Conservation (phyloP, 768 basidiomycete species). For the Scleroderma citrinum region DNA sequence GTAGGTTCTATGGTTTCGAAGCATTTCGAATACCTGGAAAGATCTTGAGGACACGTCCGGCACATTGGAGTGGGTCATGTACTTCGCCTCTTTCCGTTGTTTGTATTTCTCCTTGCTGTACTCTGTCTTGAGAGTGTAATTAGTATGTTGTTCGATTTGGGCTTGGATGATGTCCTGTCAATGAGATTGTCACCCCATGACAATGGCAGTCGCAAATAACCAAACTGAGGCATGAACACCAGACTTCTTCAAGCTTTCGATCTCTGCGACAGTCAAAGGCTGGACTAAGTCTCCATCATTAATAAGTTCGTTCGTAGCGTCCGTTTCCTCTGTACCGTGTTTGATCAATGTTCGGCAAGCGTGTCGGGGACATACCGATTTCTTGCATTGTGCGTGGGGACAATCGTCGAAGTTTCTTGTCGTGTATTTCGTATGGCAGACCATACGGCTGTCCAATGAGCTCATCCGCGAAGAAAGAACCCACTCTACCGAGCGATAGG, state of each 20-base stretch:
- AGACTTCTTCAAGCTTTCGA: slow-evolving; percentile 73
- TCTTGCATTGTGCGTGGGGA: slow-evolving; percentile 67
- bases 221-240: slow-evolving; percentile 74
- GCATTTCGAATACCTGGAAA: slow-evolving; percentile 71
- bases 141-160: slow-evolving; percentile 90
- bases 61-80: slow-evolving; percentile 18
- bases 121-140: slow-evolving; percentile 91
- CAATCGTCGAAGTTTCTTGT: slow-evolving; percentile 59
- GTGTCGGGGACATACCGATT: slow-evolving; percentile 48
- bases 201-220: slow-evolving; percentile 7
- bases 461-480: slow-evolving; percentile 72
- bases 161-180: slow-evolving; percentile 89
- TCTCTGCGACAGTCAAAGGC: slow-evolving; percentile 77
- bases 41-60: neutral
- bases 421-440: slow-evolving; percentile 78
- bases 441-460: slow-evolving; percentile 84
- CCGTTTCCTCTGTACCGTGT: slow-evolving; percentile 74
- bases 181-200: slow-evolving; percentile 8
- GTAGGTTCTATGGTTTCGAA: slow-evolving; percentile 89
- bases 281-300: slow-evolving; percentile 83
- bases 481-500: slow-evolving; percentile 77
- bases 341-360: slow-evolving; percentile 1
- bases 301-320: slow-evolving; percentile 94
- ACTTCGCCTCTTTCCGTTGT: slow-evolving; percentile 97
- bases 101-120: slow-evolving; percentile 99